A percentile compares a stretch with the other conserved stretches of the same genome.
Evolutionary conservation across 441 rosid genomes (phyloP).

Genomic region (Pelargonium myrrhifolium): DNA sequence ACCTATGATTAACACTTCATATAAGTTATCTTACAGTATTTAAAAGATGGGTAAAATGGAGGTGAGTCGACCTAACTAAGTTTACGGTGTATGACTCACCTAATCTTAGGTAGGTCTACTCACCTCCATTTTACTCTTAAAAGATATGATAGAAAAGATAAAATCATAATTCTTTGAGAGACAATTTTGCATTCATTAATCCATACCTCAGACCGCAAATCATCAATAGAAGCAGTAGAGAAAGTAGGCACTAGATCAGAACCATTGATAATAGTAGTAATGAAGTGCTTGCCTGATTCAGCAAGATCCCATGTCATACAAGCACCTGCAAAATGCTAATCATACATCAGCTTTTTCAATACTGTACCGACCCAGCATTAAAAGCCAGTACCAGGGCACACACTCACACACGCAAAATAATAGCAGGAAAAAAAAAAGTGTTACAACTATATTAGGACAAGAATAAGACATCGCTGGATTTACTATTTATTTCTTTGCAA

Average conservation of each 20-base stretch:
- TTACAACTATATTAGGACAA: background rate
- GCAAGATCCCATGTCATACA: constrained; percentile 99
- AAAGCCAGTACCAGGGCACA: background rate
- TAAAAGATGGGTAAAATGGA: background rate
- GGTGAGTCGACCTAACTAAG: background rate
- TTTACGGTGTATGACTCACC: too few species aligned
- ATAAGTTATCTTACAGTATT: background rate
- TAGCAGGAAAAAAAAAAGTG: background rate
- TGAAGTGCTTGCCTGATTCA: constrained; percentile 89
- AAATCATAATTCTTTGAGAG: background rate
- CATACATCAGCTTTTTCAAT: constrained; percentile 9
- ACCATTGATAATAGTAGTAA: constrained; percentile 72
- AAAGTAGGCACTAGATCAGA: constrained; percentile 94
- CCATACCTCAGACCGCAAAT: constrained; percentile 83
- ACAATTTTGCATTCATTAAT: background rate
- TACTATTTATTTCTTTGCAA: too few species aligned
- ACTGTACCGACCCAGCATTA: background rate
- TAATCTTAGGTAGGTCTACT: too few species aligned
- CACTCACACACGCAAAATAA: background rate
- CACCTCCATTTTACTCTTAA: too few species aligned
- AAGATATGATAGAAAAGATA: too few species aligned
- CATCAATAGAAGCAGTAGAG: constrained; percentile 81
- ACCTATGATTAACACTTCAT: constrained; percentile 39
- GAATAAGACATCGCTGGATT: background rate
- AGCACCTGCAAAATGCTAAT: constrained; percentile 58